A percentile compares a stretch with the other conserved stretches of the same genome.
phyloP scores from a whole-genome alignment of 2,329 filamentous ascomycete genomes.

The Monosporascus sp. region DNA sequence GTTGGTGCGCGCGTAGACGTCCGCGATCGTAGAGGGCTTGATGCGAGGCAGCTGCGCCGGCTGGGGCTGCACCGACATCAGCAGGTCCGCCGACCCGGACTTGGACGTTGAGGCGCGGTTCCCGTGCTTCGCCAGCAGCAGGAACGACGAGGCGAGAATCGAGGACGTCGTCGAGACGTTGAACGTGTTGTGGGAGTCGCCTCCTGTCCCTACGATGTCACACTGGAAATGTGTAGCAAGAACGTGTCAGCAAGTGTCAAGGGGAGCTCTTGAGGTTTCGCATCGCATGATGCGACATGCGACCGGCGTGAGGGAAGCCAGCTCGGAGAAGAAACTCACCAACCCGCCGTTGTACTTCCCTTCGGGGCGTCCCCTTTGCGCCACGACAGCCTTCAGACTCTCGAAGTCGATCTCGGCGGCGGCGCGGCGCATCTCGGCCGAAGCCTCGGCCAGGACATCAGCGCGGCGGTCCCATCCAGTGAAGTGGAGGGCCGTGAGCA shows the following conservation, averaged over 20 bases:
- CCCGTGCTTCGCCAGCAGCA: slow-evolving; percentile 90
- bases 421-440: slow-evolving; percentile 75
- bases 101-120: slow-evolving; percentile 94
- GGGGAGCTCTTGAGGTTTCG: neutral
- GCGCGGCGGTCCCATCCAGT: slow-evolving; percentile 78
- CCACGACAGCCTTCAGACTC: slow-evolving; percentile 56
- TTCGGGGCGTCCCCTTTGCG: slow-evolving; percentile 55
- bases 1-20: slow-evolving; percentile 74
- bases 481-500: slow-evolving; percentile 89
- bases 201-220: slow-evolving; percentile 96
- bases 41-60: slow-evolving; percentile 72
- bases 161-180: slow-evolving; percentile 96
- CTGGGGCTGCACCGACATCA: slow-evolving; percentile 67
- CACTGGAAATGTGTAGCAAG: slow-evolving; percentile 38
- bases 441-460: slow-evolving; percentile 82
- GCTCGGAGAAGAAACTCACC: slow-evolving; percentile 44
- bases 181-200: slow-evolving; percentile 95
- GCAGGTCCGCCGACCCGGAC: slow-evolving; percentile 89
- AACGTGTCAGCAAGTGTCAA: neutral
- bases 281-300: too few species aligned
- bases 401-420: slow-evolving; percentile 66
- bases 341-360: slow-evolving; percentile 78
- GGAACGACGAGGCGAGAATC: slow-evolving; percentile 79
- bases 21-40: slow-evolving; percentile 62
- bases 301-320: too few species aligned